Conservation (phyloP, 2,329 filamentous ascomycete genomes). For the Penicillium brasilianum region DNA sequence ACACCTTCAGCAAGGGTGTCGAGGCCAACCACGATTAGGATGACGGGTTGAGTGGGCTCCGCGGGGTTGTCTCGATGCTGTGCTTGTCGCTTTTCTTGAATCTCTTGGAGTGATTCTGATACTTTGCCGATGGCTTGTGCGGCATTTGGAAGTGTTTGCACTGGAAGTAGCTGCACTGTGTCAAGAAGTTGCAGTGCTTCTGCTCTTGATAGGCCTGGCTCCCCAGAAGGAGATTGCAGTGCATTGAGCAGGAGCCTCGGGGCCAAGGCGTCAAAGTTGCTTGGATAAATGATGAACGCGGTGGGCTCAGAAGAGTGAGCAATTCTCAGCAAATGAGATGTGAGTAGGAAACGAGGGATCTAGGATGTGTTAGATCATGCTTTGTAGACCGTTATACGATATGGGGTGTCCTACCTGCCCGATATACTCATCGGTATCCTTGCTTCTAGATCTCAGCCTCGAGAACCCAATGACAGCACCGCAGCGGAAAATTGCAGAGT, state of each 20-base stretch:
- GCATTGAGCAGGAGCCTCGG: slow-evolving; percentile 38
- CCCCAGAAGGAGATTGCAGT: slow-evolving; percentile 26
- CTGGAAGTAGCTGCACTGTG: slow-evolving; percentile 40
- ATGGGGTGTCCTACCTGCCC: slow-evolving; percentile 34
- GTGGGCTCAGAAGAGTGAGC: slow-evolving; percentile 23
- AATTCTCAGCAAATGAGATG: slow-evolving; percentile 26
- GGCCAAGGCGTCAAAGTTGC: slow-evolving; percentile 36
- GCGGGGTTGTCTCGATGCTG: neutral
- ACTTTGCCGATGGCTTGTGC: slow-evolving; percentile 40
- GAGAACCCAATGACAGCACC: slow-evolving; percentile 44
- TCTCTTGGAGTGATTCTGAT: slow-evolving; percentile 32
- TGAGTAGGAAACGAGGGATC: slow-evolving; percentile 40
- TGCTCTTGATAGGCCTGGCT: slow-evolving; percentile 26
- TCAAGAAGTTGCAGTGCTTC: slow-evolving; percentile 41
- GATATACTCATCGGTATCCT: slow-evolving; percentile 35
- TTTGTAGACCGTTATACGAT: neutral
- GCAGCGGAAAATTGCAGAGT: slow-evolving; percentile 31
- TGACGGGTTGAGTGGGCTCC: slow-evolving; percentile 13
- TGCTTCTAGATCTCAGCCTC: slow-evolving; percentile 29
- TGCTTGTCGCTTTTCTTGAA: slow-evolving; percentile 21
- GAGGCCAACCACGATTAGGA: slow-evolving; percentile 44
- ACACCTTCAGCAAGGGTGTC: slow-evolving; percentile 44
- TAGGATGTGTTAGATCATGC: slow-evolving; percentile 17
- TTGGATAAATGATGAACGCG: slow-evolving; percentile 44
- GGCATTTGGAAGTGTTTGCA: slow-evolving; percentile 38